Base-by-base conservation (phyloP, 129 eudicot species). In the Flaveria linearis region DNA sequence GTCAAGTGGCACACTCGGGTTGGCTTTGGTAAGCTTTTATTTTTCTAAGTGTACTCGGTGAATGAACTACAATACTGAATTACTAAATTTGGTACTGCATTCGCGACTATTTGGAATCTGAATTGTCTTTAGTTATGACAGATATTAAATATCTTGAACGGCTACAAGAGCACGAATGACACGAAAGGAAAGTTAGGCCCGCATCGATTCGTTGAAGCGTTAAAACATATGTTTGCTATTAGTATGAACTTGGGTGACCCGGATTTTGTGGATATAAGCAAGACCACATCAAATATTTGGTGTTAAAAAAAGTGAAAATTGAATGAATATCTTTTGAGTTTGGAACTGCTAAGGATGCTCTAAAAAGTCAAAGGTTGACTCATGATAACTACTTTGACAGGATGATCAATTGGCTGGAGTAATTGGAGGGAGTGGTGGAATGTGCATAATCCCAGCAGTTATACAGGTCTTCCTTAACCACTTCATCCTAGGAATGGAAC, bases 181-280 rank as follows among this genome's bases (percentile, higher is more conserved):
- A 85, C 74, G 8, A 78, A 83, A 33, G 97, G 99, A 77, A 42
- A 85, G 8, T 68, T 94, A 74, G 94, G 97, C 58, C 70, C 91
- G 56, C 99, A 91, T 57, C 91, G 96, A 57, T 73, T 89, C 45
- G 73, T 91, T 2, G 94, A 94, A 81, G 90, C 99, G 7, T 58
- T 94, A 77, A 94, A 94, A 66, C 97, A 91, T 83, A 94, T 94
- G 99, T 84, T 91, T 76, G 96, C 92, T 23, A 25, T 89, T 57
- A 80, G 99, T 25, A 94, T 94, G 97, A 85, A 87, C 80, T 84
- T 94, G 56, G 99, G 99, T 5, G 99, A 94, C 74, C 99, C 99
- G 0, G 85, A 81, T 61, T 94, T 91, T 65, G 99, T 82, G 7
- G 77, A 94, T 53, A 82, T 91, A 75, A 76, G 69, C 49, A 78